Evolutionary conservation across 1,139 yeast genomes (phyloP), one percentile per base, ranked within the genome.

Genomic region (Nakaseomyces glabratus): DNA sequence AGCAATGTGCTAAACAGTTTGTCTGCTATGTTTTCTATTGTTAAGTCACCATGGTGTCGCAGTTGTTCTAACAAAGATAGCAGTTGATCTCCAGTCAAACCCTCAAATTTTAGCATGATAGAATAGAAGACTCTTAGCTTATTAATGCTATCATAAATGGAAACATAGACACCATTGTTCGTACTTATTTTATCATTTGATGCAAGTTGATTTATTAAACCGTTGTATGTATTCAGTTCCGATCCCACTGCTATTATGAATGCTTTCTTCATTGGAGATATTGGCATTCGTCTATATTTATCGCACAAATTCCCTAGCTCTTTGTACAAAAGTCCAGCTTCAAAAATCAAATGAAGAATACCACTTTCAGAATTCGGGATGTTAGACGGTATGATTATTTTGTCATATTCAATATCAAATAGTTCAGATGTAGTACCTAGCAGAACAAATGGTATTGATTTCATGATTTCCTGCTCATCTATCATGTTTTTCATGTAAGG

Each of bases 351-450:
- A 37, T 70, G 73, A 22, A 84, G 55, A 17, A 78, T 47, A 0
- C 77, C 75, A 25, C 80, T 65, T 24, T 73, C 63, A 15, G 88
- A 73, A 41, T 69, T 70, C 16, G 76, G 71, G 9, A 82, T 56
- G 23, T 63, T 59, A 15, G 12, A 45, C 0, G 93, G 86, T 8
- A 82, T 54, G 10, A 31, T 36, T 13, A 54, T 46, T 6, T 62
- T 46, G 6, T 62, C 58, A 10, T 52, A 46, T 5, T 57, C 56
- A 5, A 80, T 70, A 1, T 72, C 66, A 34, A 85, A 70, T 28
- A 74, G 48, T 26, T 68, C 69, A 1, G 94, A 76, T 31, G 82
- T 80, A 6, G 82, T 68, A 0, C 95, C 96, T 16, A 79, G 66
- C 20, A 88, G 58, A 0, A 84, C 71, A 52, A 71, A 86, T 3